Base-by-base conservation (phyloP, 768 basidiomycete genomes). In the Pulveroboletus sp. region DNA sequence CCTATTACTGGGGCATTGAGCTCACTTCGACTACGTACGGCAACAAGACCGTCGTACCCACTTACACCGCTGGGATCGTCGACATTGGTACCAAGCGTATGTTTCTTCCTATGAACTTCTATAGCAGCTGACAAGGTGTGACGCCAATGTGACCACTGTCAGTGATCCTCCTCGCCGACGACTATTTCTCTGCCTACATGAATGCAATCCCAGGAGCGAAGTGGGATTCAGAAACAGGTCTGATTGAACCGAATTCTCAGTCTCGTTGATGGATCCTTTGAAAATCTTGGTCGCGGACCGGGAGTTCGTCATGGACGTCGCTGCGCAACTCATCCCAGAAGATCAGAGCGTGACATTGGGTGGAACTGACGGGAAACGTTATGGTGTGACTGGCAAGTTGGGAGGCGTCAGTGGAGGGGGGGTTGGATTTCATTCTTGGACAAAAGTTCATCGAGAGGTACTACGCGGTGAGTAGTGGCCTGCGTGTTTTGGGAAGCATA, bases 1-100 rank as follows among this genome's bases (percentile, higher is more conserved):
- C 45, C 17, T 8, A 1, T 9, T 69, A 40, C 52, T 69, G 21
- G 68, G 68, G 68, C 8, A 58, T 69, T 37, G 55, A 66, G 27
- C 44, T 68, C 39, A 61, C 56, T 6, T 50, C 24, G 15, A 33
- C 26, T 7, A 55, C 56, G 21, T 21, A 21, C 21, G 21, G 21
- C 21, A 21, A 2, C 60, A 55, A 28, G 58, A 39, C 42, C 5
- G n/a, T 59, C 32, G 58, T 68, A 11, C 43, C 51, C 6, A 26
- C 30, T 5, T 58, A 58, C 18, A 54, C 41, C 10, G 58, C 65
- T 27, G 67, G 65, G 60, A 21, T 21, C 21, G 21, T 21, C 21
- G 21, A 21, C 46, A 57, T 55, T 3, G 66, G 65, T 18, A 63
- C 64, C 17, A 59, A 59, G 11, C 55, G 59, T 59, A 43, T 4